These are phyloP conservation scores for Flaveria robusta DNA, from an alignment of 129 eudicot genomes.

Conservation along the genomic window DNA sequence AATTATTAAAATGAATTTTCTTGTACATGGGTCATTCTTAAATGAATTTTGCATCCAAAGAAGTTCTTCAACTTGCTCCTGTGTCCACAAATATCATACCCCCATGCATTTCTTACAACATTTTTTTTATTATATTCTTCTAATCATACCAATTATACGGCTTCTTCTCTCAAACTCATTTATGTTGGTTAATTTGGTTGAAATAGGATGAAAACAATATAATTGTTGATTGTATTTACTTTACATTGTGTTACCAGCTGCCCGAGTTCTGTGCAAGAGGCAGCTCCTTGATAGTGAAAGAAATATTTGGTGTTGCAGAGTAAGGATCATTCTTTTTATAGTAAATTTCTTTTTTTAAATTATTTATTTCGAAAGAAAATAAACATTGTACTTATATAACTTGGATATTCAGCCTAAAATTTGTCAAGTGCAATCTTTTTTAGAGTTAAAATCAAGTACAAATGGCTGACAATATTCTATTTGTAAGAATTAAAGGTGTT, in stretches of 20 bases:
- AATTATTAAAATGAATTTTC: background rate
- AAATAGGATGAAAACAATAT: background rate
- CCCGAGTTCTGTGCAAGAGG: constrained; percentile 91
- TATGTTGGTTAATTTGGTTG: constrained; percentile 11
- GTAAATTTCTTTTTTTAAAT: background rate
- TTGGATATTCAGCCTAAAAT: background rate
- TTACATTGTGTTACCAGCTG: constrained; percentile 51
- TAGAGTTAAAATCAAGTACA: background rate
- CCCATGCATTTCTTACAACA: background rate
- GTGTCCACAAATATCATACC: background rate
- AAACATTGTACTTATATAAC: background rate
- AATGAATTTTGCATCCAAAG: background rate
- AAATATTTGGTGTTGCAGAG: constrained; percentile 95
- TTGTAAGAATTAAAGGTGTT: background rate
- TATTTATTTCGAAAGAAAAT: background rate
- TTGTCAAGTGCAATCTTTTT: background rate
- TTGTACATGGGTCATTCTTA: background rate
- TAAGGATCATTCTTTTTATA: constrained; percentile 42
- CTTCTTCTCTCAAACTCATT: background rate
- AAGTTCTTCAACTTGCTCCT: background rate
- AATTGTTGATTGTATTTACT: constrained; percentile 18
- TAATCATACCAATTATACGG: background rate
- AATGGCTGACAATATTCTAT: background rate
- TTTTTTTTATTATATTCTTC: background rate
- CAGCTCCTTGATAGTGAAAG: constrained; percentile 82